These are phyloP conservation scores for Podila verticillata DNA, from an alignment of 192 early-diverging fungal genomes.

Conservation along the genomic window DNA sequence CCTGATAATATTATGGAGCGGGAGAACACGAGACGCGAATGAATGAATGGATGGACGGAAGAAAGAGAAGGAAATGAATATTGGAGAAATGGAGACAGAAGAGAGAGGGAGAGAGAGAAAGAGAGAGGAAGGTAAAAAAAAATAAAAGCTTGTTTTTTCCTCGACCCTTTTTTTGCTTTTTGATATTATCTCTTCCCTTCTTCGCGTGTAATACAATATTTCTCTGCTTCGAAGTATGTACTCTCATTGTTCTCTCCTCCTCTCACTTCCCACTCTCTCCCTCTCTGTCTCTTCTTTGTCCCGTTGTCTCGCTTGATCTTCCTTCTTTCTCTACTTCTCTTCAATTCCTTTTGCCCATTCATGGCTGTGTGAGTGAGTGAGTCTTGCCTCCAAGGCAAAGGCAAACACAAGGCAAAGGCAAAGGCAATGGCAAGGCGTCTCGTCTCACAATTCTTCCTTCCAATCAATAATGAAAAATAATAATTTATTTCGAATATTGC, in stretches of 20 bases:
- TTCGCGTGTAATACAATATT: background rate
- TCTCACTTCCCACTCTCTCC: too few relatives aligned
- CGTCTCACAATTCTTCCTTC: too few relatives aligned
- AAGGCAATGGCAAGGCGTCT: too few relatives aligned
- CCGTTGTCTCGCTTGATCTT: background rate
- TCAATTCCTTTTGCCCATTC: too few relatives aligned
- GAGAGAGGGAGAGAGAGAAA: background rate
- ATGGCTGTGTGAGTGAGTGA: too few relatives aligned
- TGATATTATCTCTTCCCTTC: background rate
- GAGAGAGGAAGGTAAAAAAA: background rate
- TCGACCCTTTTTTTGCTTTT: background rate
- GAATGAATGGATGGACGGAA: background rate
- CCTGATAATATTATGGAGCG: background rate
- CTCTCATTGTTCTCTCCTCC: too few relatives aligned
- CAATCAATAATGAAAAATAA: too few relatives aligned
- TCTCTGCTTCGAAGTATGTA: too few relatives aligned
- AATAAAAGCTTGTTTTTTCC: background rate
- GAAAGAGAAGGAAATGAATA: background rate
- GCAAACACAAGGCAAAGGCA: too few relatives aligned
- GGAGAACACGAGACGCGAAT: background rate
- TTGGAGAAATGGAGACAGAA: background rate
- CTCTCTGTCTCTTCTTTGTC: background rate
- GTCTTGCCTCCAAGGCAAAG: too few relatives aligned
- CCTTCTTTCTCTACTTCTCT: slow-evolving; percentile 1
- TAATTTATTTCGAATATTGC: background rate